Evolutionary conservation across 1,284 basidiomycete species (phyloP).

Genomic region (Cryptococcus sp.): DNA sequence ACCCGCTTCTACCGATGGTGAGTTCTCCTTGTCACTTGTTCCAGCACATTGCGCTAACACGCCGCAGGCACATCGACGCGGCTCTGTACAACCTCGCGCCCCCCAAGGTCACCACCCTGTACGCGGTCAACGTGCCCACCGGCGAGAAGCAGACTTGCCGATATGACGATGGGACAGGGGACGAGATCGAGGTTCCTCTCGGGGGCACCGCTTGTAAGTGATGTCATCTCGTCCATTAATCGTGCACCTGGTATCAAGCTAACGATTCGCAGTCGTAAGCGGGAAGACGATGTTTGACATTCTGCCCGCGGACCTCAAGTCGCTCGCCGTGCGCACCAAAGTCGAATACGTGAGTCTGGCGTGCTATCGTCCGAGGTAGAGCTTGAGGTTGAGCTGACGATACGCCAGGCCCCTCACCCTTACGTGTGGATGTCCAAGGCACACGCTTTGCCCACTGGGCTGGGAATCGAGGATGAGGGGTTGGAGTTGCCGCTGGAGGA

Average conservation of each 20-base stretch:
- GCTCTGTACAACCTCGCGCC: slow-evolving; percentile 83
- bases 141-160: slow-evolving; percentile 68
- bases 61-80: slow-evolving; percentile 76
- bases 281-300: slow-evolving; percentile 85
- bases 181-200: slow-evolving; percentile 76
- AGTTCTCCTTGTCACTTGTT: slow-evolving; percentile 8
- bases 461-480: slow-evolving; percentile 75
- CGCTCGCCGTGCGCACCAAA: slow-evolving; percentile 72
- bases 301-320: slow-evolving; percentile 72
- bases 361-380: background rate
- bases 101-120: slow-evolving; percentile 87
- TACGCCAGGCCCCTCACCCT: slow-evolving; percentile 63
- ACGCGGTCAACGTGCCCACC: slow-evolving; percentile 72
- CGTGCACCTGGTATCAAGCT: background rate
- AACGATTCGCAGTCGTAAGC: slow-evolving; percentile 53
- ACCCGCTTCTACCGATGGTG: slow-evolving; percentile 86
- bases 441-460: slow-evolving; percentile 68
- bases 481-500: slow-evolving; percentile 66
- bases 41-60: background rate
- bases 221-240: background rate
- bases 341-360: slow-evolving; percentile 61
- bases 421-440: slow-evolving; percentile 84
- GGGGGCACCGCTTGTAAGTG: slow-evolving; percentile 83
- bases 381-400: background rate
- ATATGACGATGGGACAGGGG: slow-evolving; percentile 87